Evolutionary conservation across 805 yeast species (phyloP), one percentile per base, ranked within the genome.

Genomic region (Limtongia smithiae): DNA sequence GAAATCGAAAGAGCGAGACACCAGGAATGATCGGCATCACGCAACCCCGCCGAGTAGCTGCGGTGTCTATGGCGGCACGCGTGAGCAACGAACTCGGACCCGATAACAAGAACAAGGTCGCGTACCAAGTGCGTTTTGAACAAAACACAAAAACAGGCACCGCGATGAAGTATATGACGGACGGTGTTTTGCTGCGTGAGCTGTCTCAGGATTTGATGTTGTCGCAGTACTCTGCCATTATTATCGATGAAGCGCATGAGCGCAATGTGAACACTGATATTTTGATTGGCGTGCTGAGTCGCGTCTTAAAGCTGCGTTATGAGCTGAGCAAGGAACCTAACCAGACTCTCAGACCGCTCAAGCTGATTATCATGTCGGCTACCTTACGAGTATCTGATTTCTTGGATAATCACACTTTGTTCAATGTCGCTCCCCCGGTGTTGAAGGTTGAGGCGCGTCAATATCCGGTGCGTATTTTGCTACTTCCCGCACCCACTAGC

Each of bases 161-260:
- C 0, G 81, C 83, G 14, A 66, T 88, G 63, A 88, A 88, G 62
- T 88, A 87, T 61, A 87, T 88, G 95, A 88, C 96, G 1, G 96
- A 88, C 71, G 96, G 96, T 78, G 96, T 93, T 21, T 69, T 93
- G 45, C 70, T 94, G 32, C 76, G 97, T 58, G 99, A 93, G 67
- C 82, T 93, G 86, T 83, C 91, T 84, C 73, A 78, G 0, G 98
- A 93, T 62, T 83, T 93, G 52, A 69, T 83, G 55, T 71, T 94
- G 42, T 74, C 79, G 31, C 86, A 85, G 62, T 93, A 93, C 65
- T 89, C 97, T 0, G 82, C 85, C 0, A 76, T 93, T 38, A 77
- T 94, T 24, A 86, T 93, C 51, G 99, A 93, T 71, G 99, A 93
- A 68, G 99, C 99, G 0, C 99, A 93, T 66, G 98, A 93, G 67